Evolutionary conservation across 2,329 filamentous ascomycete species (phyloP).

Genomic region (Harringtonia lauricola): DNA sequence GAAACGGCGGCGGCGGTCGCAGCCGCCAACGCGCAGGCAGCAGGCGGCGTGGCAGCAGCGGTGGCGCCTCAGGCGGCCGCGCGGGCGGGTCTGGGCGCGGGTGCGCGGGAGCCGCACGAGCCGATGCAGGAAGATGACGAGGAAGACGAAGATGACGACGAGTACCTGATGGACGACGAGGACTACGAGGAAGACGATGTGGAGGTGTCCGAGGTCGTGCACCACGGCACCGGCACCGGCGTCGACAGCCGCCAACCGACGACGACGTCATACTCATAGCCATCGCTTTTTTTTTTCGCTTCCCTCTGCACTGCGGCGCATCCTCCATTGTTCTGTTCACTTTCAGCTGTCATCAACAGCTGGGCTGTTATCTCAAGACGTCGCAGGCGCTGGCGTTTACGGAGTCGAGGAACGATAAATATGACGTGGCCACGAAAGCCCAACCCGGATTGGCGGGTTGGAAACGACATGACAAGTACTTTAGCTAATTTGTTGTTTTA

Average conservation of each 20-base stretch:
- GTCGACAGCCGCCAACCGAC: not conserved
- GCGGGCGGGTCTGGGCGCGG: too few relatives aligned
- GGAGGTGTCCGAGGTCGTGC: constrained; percentile 12
- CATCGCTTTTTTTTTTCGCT: constrained; percentile 1
- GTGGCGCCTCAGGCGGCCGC: not conserved
- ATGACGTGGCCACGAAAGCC: too few relatives aligned
- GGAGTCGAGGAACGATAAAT: too few relatives aligned
- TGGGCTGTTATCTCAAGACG: too few relatives aligned
- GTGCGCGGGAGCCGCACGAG: not conserved
- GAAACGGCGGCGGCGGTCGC: not conserved
- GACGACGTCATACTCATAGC: not conserved
- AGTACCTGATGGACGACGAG: constrained; percentile 1
- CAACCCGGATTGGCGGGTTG: too few relatives aligned
- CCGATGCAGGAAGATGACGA: constrained; percentile 12
- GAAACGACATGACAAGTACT: too few relatives aligned
- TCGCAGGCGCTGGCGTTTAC: too few relatives aligned
- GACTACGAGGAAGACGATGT: constrained; percentile 3
- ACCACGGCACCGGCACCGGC: constrained; percentile 10
- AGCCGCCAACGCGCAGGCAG: not conserved
- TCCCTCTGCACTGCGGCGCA: too few relatives aligned
- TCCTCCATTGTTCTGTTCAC: too few relatives aligned
- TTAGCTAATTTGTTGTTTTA: too few relatives aligned
- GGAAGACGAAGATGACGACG: constrained; percentile 9
- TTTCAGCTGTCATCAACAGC: too few relatives aligned
- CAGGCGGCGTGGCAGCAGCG: not conserved